Conservation (phyloP, 1,139 yeast genomes). For the Suhomyces atakaporum region DNA sequence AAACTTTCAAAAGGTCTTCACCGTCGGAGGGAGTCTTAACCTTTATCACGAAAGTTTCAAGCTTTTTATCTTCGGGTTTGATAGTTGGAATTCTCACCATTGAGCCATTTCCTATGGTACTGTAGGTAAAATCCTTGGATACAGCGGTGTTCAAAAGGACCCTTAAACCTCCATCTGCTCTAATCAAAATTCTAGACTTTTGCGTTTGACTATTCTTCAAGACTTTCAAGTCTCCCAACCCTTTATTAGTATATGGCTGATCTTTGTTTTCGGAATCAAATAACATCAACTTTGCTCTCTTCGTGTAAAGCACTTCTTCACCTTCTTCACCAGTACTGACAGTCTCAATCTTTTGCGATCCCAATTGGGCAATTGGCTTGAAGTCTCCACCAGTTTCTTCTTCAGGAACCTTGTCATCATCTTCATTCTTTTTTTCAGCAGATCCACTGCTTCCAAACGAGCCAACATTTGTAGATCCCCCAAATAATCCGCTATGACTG, state of each 20-base stretch:
- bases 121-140: constrained; percentile 53
- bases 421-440: constrained; percentile 12
- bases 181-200: constrained; percentile 70
- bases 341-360: constrained; percentile 43
- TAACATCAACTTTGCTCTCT: constrained; percentile 72
- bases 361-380: constrained; percentile 48
- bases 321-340: constrained; percentile 81
- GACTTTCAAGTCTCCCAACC: constrained; percentile 81
- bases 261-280: constrained; percentile 53
- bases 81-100: constrained; percentile 63
- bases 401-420: constrained; percentile 38
- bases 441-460: constrained; percentile 3
- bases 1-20: constrained; percentile 53
- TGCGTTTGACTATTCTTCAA: constrained; percentile 57
- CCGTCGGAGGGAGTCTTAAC: constrained; percentile 77
- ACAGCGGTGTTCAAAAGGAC: constrained; percentile 70
- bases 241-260: constrained; percentile 58
- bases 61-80: constrained; percentile 35
- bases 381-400: constrained; percentile 48
- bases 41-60: constrained; percentile 64
- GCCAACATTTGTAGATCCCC: constrained; percentile 1
- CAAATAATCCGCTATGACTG: constrained; percentile 2
- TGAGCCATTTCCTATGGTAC: constrained; percentile 58
- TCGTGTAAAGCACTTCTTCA: constrained; percentile 64
- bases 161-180: constrained; percentile 88